Base-by-base conservation (phyloP, 1,284 basidiomycete species). In the Tylopilus sp. region DNA sequence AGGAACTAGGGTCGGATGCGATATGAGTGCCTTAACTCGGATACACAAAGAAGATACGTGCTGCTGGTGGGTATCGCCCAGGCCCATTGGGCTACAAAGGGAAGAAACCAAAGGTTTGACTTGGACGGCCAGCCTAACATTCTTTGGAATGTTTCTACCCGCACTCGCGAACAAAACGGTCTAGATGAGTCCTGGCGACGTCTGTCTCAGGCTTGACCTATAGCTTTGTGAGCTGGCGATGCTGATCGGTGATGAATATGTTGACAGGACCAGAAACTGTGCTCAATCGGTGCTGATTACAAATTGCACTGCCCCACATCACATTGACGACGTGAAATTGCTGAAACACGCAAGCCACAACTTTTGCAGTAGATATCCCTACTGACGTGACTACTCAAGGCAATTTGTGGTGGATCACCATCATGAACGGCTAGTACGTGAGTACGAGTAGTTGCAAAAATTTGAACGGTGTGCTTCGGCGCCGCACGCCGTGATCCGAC, bases 1-100 rank as follows among this genome's bases (percentile, higher is more conserved):
- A 29, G 91, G 91, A 44, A 88, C 91, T 92, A 67, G 3, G 56
- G 18, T 5, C 47, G 15, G 18, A n/a, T 6, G 26, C 29, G 55
- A 60, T 18, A 62, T 62, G 41, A 63, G 51, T 29, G 47, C 33
- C 52, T 52, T 32, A 32, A 52, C 54, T n/a, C 2, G 19, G 19
- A 22, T 32, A 49, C 49, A 36, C 24, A 44, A 36, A 26, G 52
- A 19, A 7, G 56, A 18, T 49, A 60, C 81, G 68, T 58, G 87
- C 87, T 74, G 61, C 89, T 84, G 63, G 86, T 83, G 41, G 89
- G 88, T 54, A 81, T 79, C 54, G 81, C 79, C 36, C 60, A 58
- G 41, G 60, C 75, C 13, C 56, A 52, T 51, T 53, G 65, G 38
- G 41, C 18, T 47, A 67, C 56, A 15, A 77, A 58, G 53, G 32